Evolutionary conservation across 345 rosid species (phyloP).

Genomic region (Sonneratia alba): DNA sequence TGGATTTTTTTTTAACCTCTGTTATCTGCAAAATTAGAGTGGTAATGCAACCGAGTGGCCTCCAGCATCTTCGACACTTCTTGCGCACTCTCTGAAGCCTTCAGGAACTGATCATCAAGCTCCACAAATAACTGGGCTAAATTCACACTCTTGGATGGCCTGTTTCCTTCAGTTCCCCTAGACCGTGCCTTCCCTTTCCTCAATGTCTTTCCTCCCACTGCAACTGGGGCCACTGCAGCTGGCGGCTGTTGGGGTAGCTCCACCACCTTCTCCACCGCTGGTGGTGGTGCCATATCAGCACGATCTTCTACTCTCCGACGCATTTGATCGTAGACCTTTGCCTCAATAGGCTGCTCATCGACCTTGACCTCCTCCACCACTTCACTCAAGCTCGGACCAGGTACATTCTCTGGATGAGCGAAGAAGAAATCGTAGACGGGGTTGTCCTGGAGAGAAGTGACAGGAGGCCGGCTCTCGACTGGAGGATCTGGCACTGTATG

Average conservation of each 20-base stretch:
- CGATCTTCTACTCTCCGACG: constrained; percentile 24
- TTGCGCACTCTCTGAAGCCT: constrained; percentile 84
- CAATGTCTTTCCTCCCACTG: constrained; percentile 20
- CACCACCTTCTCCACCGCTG: constrained; percentile 8
- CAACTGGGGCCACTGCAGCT: constrained; percentile 18
- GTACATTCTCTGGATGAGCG: constrained; percentile 30
- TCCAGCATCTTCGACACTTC: constrained; percentile 93
- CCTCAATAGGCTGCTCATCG: constrained; percentile 21
- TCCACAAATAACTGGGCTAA: constrained; percentile 47
- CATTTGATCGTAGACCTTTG: constrained; percentile 29
- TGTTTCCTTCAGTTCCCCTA: constrained; percentile 28
- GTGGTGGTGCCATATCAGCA: constrained; percentile 9
- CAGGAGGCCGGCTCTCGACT: constrained; percentile 16
- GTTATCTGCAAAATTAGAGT: constrained; percentile 97
- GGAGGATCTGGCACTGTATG: not conserved
- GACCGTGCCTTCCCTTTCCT: constrained; percentile 33
- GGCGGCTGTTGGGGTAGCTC: constrained; percentile 7
- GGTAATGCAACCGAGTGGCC: constrained; percentile 90
- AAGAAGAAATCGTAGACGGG: constrained; percentile 35
- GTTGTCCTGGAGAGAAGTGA: constrained; percentile 17
- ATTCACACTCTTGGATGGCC: constrained; percentile 19
- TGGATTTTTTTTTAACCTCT: constrained; percentile 36
- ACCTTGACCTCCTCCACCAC: constrained; percentile 27
- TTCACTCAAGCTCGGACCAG: constrained; percentile 53
- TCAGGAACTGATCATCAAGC: constrained; percentile 82